Percentiles rank a stretch among this genome's conserved stretches.
These are phyloP conservation scores for Vararia minispora DNA, from an alignment of 768 basidiomycete species.

Conservation along the genomic window DNA sequence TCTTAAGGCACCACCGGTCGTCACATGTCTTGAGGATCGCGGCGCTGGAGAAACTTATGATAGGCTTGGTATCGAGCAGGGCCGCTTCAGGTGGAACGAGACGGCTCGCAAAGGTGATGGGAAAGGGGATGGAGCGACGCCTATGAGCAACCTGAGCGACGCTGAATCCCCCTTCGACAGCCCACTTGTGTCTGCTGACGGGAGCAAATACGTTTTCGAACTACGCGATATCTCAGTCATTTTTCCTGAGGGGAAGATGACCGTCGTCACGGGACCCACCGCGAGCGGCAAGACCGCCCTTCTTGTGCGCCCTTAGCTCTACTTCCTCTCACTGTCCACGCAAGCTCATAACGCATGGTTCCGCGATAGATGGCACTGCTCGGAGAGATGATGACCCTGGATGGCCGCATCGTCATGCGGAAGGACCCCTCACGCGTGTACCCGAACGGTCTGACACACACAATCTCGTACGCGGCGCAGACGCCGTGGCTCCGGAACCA, in stretches of 20 bases:
- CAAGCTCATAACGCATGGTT: not conserved
- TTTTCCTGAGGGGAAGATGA: conserved; percentile 62
- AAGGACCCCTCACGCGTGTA: conserved; percentile 54
- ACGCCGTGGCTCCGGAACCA: conserved; percentile 29
- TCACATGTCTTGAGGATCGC: conserved; percentile 14
- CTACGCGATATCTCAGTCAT: conserved; percentile 50
- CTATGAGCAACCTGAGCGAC: conserved; percentile 15
- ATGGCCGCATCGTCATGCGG: conserved; percentile 46
- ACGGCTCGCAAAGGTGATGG: too few species aligned
- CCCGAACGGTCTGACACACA: conserved; percentile 42
- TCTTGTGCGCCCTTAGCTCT: conserved; percentile 31
- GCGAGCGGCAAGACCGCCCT: conserved; percentile 75
- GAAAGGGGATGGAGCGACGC: conserved; percentile 17
- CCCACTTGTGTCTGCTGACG: conserved; percentile 6
- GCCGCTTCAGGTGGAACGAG: conserved; percentile 43
- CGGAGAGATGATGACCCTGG: conserved; percentile 55
- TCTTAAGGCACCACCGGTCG: conserved; percentile 27
- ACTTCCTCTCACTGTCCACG: not conserved
- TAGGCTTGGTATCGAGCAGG: conserved; percentile 35
- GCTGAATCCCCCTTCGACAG: conserved; percentile 15
- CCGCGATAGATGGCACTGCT: conserved; percentile 47
- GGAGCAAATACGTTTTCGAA: too few species aligned
- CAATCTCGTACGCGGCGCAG: conserved; percentile 34
- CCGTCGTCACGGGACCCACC: conserved; percentile 65
- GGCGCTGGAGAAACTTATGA: conserved; percentile 20